Percentiles rank a stretch among this genome's conserved stretches.
Evolutionary conservation across 192 early-diverging fungal species (phyloP).

Genomic region (Gigaspora rosea): DNA sequence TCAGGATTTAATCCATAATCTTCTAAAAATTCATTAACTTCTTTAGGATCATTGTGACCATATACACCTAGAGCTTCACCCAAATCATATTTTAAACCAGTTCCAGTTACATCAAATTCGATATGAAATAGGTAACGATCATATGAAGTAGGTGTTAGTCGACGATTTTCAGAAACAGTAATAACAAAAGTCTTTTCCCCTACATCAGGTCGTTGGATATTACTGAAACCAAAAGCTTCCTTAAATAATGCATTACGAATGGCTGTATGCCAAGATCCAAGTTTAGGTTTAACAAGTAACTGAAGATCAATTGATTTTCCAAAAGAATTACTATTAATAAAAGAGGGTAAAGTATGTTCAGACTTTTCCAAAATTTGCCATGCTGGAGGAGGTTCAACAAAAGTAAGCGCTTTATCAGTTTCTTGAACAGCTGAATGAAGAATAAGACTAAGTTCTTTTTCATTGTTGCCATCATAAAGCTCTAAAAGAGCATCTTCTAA

Average conservation of each 20-base stretch:
- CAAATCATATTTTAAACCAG: slow-evolving; percentile 84
- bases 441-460: slow-evolving; percentile 28
- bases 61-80: slow-evolving; percentile 94
- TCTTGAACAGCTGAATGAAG: slow-evolving; percentile 24
- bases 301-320: slow-evolving; percentile 35
- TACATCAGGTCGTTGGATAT: slow-evolving; percentile 61
- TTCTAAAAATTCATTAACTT: slow-evolving; percentile 73
- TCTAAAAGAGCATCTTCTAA: slow-evolving; percentile 26
- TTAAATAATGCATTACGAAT: slow-evolving; percentile 71
- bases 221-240: slow-evolving; percentile 59
- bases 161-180: slow-evolving; percentile 70
- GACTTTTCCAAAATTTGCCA: slow-evolving; percentile 49
- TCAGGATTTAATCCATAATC: slow-evolving; percentile 71
- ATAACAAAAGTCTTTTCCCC: slow-evolving; percentile 63
- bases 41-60: slow-evolving; percentile 78
- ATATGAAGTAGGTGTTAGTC: slow-evolving; percentile 86
- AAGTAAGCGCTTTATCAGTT: slow-evolving; percentile 34
- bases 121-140: slow-evolving; percentile 98
- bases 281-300: slow-evolving; percentile 18
- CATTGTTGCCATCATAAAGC: slow-evolving; percentile 35
- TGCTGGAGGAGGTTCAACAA: slow-evolving; percentile 44
- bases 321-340: slow-evolving; percentile 33
- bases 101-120: slow-evolving; percentile 84
- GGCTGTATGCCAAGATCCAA: slow-evolving; percentile 56
- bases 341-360: slow-evolving; percentile 37